Conservation (phyloP, 371 early-diverging fungal species). For the Apophysomyces variabilis region DNA sequence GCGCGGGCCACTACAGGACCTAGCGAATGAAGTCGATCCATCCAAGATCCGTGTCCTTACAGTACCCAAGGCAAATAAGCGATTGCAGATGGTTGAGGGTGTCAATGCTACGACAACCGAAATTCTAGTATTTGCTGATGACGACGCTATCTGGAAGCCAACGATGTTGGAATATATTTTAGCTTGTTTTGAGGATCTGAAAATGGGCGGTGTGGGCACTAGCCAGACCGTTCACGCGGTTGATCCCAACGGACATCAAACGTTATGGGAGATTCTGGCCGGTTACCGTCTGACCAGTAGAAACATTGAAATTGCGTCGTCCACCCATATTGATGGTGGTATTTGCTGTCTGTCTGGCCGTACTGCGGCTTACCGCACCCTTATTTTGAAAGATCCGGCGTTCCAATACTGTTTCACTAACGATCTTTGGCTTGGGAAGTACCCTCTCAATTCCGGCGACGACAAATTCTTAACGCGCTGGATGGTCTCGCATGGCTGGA, state of each 20-base stretch:
- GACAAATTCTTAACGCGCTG: slow-evolving; percentile 78
- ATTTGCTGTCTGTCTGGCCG: slow-evolving; percentile 75
- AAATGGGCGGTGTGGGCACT: slow-evolving; percentile 77
- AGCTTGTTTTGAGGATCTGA: slow-evolving; percentile 72
- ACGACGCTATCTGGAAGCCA: slow-evolving; percentile 72
- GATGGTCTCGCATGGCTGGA: slow-evolving; percentile 73
- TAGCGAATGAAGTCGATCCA: slow-evolving; percentile 59
- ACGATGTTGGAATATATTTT: slow-evolving; percentile 67
- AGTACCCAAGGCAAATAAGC: slow-evolving; percentile 66
- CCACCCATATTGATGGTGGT: slow-evolving; percentile 76
- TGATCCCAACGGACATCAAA: slow-evolving; percentile 57
- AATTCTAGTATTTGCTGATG: slow-evolving; percentile 74
- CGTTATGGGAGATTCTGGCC: slow-evolving; percentile 74
- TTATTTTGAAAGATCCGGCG: slow-evolving; percentile 70
- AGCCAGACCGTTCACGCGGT: slow-evolving; percentile 68
- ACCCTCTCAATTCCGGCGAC: slow-evolving; percentile 75
- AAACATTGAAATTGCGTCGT: slow-evolving; percentile 73
- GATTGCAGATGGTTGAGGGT: slow-evolving; percentile 74
- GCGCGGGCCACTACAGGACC: slow-evolving; percentile 53
- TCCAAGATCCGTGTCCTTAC: slow-evolving; percentile 52
- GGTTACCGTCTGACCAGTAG: slow-evolving; percentile 71
- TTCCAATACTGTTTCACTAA: slow-evolving; percentile 74
- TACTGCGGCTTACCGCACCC: slow-evolving; percentile 75
- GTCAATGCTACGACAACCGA: slow-evolving; percentile 67
- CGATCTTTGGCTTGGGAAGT: slow-evolving; percentile 71